These are phyloP conservation scores for Pichia sorboxylosa DNA, from an alignment of 1,139 yeast species.

Conservation along the genomic window DNA sequence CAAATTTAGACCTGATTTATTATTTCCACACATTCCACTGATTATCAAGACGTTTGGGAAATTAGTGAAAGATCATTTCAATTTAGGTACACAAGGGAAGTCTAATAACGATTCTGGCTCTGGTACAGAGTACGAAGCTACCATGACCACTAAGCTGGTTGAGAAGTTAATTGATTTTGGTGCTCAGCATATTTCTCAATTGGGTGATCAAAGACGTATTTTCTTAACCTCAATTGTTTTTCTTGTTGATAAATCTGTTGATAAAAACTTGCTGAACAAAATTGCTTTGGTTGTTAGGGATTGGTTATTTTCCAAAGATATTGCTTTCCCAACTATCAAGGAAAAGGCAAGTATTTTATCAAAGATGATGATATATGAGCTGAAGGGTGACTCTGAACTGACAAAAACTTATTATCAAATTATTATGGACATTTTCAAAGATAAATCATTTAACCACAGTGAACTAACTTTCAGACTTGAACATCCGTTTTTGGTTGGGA, in stretches of 20 bases:
- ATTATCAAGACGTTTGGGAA: slow-evolving; percentile 82
- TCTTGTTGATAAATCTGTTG: slow-evolving; percentile 78
- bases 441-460: slow-evolving; percentile 65
- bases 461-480: slow-evolving; percentile 94
- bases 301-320: slow-evolving; percentile 83
- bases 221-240: slow-evolving; percentile 81
- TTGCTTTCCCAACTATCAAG: slow-evolving; percentile 78
- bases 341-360: slow-evolving; percentile 92
- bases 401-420: slow-evolving; percentile 77
- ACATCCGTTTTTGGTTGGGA: slow-evolving; percentile 92
- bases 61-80: slow-evolving; percentile 78
- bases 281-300: slow-evolving; percentile 68
- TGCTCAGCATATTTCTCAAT: slow-evolving; percentile 65
- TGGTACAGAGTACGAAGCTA: slow-evolving; percentile 53
- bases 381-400: slow-evolving; percentile 71
- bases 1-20: slow-evolving; percentile 55
- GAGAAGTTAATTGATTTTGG: slow-evolving; percentile 70
- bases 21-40: slow-evolving; percentile 64
- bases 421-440: slow-evolving; percentile 79
- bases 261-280: slow-evolving; percentile 60
- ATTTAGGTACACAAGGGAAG: slow-evolving; percentile 38
- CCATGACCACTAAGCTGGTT: slow-evolving; percentile 62
- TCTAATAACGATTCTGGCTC: slow-evolving; percentile 22
- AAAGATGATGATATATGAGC: slow-evolving; percentile 89
- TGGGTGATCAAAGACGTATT: slow-evolving; percentile 89